Base-by-base conservation (phyloP, 139 green algal species). In the Chlamydomonas eustigma region DNA sequence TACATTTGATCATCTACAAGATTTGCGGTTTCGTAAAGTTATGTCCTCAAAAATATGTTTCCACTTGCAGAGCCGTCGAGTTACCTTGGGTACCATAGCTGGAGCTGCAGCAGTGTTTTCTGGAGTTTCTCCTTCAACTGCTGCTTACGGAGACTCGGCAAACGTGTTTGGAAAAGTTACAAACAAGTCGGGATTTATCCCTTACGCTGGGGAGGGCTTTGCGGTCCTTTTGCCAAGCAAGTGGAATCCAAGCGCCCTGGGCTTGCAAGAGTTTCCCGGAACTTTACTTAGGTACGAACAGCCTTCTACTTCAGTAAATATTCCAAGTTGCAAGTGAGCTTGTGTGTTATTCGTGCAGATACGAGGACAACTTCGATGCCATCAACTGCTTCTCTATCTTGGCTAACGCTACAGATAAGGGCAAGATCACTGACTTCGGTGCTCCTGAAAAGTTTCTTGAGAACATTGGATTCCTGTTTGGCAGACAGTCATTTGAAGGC, bases 221-320 rank as follows among this genome's bases (percentile, higher is more conserved):
- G 81, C 89, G 1, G 31, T 99, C 72, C 80, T 95, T 74, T 79
- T 99, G 64, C 96, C 96, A 51, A 83, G 87, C 83, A 97, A 97
- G 91, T 98, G 93, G 93, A 98, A 97, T 88, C 94, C 96, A n/a
- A n/a, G n/a, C n/a, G n/a, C n/a, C n/a, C n/a, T n/a, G 50, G 91
- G 81, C n/a, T n/a, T n/a, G n/a, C n/a, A n/a, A n/a, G n/a, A n/a
- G n/a, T n/a, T n/a, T n/a, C n/a, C n/a, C n/a, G n/a, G n/a, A n/a
- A n/a, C n/a, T n/a, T n/a, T n/a, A n/a, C n/a, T n/a, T n/a, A n/a
- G n/a, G n/a, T n/a, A n/a, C n/a, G n/a, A n/a, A n/a, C n/a, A n/a
- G n/a, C n/a, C n/a, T n/a, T n/a, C n/a, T n/a, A n/a, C n/a, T n/a
- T n/a, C n/a, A n/a, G n/a, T n/a, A n/a, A n/a, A n/a, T n/a, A n/a